phyloP scores from a whole-genome alignment of 768 basidiomycete species.

The Lepiota subincarnata region DNA sequence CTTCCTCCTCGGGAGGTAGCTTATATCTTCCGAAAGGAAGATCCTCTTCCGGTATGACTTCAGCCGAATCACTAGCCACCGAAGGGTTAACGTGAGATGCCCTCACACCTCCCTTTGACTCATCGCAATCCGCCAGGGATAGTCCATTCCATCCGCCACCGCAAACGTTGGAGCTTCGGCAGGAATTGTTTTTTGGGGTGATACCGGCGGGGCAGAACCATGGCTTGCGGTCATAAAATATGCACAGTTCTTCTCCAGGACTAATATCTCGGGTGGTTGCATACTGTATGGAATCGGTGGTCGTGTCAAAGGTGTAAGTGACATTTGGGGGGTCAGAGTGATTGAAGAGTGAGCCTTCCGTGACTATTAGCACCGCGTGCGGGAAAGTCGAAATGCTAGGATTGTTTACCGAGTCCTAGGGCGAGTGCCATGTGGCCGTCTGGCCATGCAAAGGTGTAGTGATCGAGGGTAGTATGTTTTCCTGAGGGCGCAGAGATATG shows the following conservation, averaged over 20 bases:
- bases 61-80: constrained; percentile 34
- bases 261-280: constrained; percentile 49
- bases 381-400: not conserved
- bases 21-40: constrained; percentile 67
- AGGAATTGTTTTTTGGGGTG: not conserved
- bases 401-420: constrained; percentile 61
- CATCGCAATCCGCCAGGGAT: constrained; percentile 20
- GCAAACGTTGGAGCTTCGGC: not conserved
- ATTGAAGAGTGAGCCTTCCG: constrained; percentile 76
- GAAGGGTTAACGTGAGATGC: constrained; percentile 23
- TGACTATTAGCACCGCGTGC: not conserved
- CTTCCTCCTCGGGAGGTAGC: constrained; percentile 61
- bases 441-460: constrained; percentile 74
- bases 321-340: constrained; percentile 71
- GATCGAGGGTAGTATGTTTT: constrained; percentile 60
- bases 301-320: constrained; percentile 51
- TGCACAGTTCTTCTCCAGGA: constrained; percentile 70
- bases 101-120: constrained; percentile 13
- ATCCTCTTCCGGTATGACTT: constrained; percentile 49
- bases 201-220: constrained; percentile 50
- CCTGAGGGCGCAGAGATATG: constrained; percentile 17
- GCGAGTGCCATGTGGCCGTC: constrained; percentile 76
- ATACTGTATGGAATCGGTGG: constrained; percentile 59
- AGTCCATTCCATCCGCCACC: constrained; percentile 49
- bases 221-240: constrained; percentile 67